Percentiles rank a stretch among this genome's conserved stretches.
Conservation (phyloP, 192 early-diverging fungal species). For the Mortierella hygrophila region DNA sequence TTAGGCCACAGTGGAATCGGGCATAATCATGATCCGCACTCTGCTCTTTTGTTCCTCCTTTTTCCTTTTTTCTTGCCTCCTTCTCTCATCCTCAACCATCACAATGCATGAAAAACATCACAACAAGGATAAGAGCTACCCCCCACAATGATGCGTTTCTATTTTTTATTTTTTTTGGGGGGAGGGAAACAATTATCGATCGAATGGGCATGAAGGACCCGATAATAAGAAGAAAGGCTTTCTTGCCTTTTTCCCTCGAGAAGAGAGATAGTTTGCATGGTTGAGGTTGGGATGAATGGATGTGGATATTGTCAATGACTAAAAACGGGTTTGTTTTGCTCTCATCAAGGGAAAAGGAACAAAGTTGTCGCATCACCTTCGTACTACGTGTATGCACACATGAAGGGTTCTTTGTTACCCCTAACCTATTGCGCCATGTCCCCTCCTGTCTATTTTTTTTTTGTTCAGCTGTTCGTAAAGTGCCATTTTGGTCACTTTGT, state of each 20-base stretch:
- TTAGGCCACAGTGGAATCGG: background rate
- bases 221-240: background rate
- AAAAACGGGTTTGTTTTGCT: background rate
- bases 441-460: background rate
- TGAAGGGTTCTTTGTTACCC: background rate
- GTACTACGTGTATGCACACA: background rate
- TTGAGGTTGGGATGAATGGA: background rate
- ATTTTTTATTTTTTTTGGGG: background rate
- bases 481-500: slow-evolving; percentile 1
- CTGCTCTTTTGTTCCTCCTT: no score
- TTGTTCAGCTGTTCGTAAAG: background rate
- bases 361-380: background rate
- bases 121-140: no score
- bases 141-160: background rate
- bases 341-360: background rate
- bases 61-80: background rate
- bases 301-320: background rate
- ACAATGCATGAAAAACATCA: background rate
- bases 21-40: background rate
- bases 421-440: background rate
- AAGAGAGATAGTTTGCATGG: background rate
- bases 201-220: background rate
- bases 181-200: background rate
- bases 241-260: background rate
- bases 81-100: background rate